Percentiles rank a stretch among this genome's conserved stretches.
These are phyloP conservation scores for Agroathelia rolfsii DNA, from an alignment of 1,284 basidiomycete species.

Conservation along the genomic window DNA sequence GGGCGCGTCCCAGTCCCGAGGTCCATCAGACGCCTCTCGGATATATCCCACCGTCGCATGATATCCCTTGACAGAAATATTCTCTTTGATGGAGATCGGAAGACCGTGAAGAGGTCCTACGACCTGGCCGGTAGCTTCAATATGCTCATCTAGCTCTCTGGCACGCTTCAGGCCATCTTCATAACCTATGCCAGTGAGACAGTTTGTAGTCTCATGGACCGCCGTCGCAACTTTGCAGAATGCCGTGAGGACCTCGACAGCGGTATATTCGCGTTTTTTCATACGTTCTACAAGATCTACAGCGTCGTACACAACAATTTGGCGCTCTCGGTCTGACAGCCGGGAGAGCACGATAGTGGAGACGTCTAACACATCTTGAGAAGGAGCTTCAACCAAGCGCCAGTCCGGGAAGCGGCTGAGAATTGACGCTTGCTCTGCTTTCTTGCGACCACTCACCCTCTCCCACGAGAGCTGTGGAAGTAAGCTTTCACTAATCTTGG, in stretches of 20 bases:
- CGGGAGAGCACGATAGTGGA: constrained; percentile 18
- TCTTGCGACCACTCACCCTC: too few species aligned
- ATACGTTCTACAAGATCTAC: constrained; percentile 17
- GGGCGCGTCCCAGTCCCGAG: constrained; percentile 32
- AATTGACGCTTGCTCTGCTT: too few species aligned
- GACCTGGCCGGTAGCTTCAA: constrained; percentile 22
- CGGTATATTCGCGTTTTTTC: constrained; percentile 14
- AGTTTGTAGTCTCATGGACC: constrained; percentile 30
- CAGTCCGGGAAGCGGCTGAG: too few species aligned
- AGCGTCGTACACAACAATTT: constrained; percentile 21
- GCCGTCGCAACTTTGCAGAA: constrained; percentile 20
- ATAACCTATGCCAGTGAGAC: constrained; percentile 47
- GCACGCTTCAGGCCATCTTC: constrained; percentile 28
- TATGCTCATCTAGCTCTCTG: constrained; percentile 28
- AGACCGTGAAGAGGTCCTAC: constrained; percentile 41
- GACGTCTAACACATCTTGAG: constrained; percentile 12
- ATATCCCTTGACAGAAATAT: constrained; percentile 36
- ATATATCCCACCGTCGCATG: constrained; percentile 42
- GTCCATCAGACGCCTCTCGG: constrained; percentile 26
- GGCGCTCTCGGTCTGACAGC: constrained; percentile 17
- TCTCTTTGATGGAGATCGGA: constrained; percentile 41
- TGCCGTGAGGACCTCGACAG: constrained; percentile 18
- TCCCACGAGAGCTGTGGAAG: too few species aligned
- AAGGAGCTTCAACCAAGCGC: constrained; percentile 4
- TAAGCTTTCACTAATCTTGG: too few species aligned